Evolutionary conservation across 768 basidiomycete species (phyloP), one percentile per base, ranked within the genome.

Genomic region (Nidula microcarpa): DNA sequence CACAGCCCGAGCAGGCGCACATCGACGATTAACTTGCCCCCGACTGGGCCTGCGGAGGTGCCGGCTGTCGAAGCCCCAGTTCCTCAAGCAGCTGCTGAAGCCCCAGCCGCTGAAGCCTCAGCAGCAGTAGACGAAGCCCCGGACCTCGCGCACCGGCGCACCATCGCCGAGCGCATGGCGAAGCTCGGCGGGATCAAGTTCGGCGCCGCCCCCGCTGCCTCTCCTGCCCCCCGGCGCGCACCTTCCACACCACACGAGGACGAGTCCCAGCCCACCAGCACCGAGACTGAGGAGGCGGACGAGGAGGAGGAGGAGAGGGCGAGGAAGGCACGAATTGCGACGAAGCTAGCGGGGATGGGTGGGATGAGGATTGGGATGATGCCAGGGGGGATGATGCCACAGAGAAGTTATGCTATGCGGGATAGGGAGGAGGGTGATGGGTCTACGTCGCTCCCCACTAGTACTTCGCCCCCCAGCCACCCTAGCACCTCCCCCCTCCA

Each of bases 151-250:
- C 76, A 86, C 47, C 79, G 85, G 18, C 77, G 76, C 33, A 89
- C 89, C 1, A 90, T 97, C 36, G 92, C 94, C 1, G 93, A 96
- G 53, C 80, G 94, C n/a, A 95, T 97, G 94, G 94, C 94, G 1
- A 91, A 85, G 62, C 75, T 97, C 0, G 92, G 94, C 13, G 91
- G 90, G 3, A 86, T 96, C 63, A 82, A 80, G 56, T 88, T 94
- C 57, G 91, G 91, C 1, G 84, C 79, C 43, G 87, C 87, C 13
- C 81, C 84, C n/a, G 44, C 66, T 44, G 68, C 71, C 43, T 51
- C 59, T 8, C 73, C 76, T 14, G 62, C 66, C 51, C 59, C 58
- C 52, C 69, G 67, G 41, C 74, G 74, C 1, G 66, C 73, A 14
- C 68, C 71, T 4, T 73, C 73, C 1, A 58, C 67, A 0, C 67